Base-by-base conservation (phyloP, 495 filamentous ascomycete species). In the Penicillium simplicissimum region DNA sequence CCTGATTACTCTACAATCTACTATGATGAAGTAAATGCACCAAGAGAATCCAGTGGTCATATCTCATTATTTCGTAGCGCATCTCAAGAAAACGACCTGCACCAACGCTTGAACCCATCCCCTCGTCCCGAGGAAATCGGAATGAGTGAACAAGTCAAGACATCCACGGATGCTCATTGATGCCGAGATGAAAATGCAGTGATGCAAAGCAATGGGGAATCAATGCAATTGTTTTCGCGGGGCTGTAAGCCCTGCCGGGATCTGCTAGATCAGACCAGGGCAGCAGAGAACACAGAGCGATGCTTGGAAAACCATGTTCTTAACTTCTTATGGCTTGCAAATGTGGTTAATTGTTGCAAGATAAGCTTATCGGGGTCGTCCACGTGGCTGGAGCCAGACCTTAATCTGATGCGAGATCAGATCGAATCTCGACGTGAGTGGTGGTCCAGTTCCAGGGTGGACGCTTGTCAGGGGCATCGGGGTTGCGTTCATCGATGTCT, bases 361-460 rank as follows among this genome's bases (percentile, higher is more conserved):
- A 71, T 69, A 67, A 65, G 69, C 59, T 69, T 69, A 55, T 67
- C 69, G 21, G 38, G 25, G 6, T 19, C 4, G 33, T 63, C 63
- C 63, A 62, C 63, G 36, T 37, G 49, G 57, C 52, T 42, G 58
- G 63, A 57, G 40, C 60, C 43, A 57, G 47, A 48, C 11, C 1
- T 17, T 43, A 36, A 9, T 53, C 19, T 19, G 9, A 28, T 42
- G 31, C 11, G 38, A 40, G 21, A 25, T 51, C 19, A 40, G 51
- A 48, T 62, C 59, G 15, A 11, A 48, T 48, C 21, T 15, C 8
- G 45, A 49, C 25, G 4, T 31, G 28, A 31, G 51, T 34, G 14
- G 45, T 15, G 45, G 25, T 49, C 45, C 23, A 49, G 45, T n/a
- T 49, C 45, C 64, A 57, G 59, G 52, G 52, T 59, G 58, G 56